Evolutionary conservation across 495 filamentous ascomycete genomes (phyloP).

Genomic region (Schizothecium vesticola): DNA sequence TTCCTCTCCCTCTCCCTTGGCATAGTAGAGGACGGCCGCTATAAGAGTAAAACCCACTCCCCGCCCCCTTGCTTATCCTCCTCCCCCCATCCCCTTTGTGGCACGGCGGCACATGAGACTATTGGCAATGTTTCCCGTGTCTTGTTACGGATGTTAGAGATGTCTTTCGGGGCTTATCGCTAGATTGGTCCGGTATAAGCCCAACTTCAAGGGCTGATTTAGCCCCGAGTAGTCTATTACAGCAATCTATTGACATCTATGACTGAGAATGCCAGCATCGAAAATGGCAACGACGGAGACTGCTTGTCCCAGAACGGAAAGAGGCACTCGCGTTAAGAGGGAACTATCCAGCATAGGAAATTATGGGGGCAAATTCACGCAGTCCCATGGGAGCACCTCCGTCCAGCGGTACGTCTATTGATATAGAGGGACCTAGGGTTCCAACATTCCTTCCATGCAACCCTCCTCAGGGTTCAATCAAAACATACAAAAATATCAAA

Average conservation of each 20-base stretch:
- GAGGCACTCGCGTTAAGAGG: conserved; percentile 6
- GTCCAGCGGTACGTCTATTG: too few relatives aligned
- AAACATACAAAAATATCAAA: not conserved
- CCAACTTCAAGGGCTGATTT: conserved; percentile 45
- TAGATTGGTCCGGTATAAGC: conserved; percentile 41
- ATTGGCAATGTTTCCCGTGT: not conserved
- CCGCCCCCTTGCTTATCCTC: too few relatives aligned
- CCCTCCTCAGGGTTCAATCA: not conserved
- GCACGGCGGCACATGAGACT: too few relatives aligned
- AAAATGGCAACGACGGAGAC: conserved; percentile 44
- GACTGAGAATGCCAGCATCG: conserved; percentile 42
- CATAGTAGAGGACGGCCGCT: conserved; percentile 36
- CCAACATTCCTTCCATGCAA: too few relatives aligned
- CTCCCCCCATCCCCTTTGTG: not conserved
- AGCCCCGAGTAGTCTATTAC: conserved; percentile 40
- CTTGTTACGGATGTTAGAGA: conserved; percentile 35
- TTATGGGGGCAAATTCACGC: too few relatives aligned
- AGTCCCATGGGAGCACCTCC: too few relatives aligned
- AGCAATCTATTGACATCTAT: conserved; percentile 31
- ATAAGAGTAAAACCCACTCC: conserved; percentile 24
- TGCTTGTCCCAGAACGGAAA: conserved; percentile 45
- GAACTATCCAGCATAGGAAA: too few relatives aligned
- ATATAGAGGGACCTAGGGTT: too few relatives aligned
- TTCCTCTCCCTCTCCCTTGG: conserved; percentile 49
- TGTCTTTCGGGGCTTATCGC: conserved; percentile 21